Evolutionary conservation across 2,329 filamentous ascomycete genomes (phyloP).

Genomic region (Hansfordia pulvinata): DNA sequence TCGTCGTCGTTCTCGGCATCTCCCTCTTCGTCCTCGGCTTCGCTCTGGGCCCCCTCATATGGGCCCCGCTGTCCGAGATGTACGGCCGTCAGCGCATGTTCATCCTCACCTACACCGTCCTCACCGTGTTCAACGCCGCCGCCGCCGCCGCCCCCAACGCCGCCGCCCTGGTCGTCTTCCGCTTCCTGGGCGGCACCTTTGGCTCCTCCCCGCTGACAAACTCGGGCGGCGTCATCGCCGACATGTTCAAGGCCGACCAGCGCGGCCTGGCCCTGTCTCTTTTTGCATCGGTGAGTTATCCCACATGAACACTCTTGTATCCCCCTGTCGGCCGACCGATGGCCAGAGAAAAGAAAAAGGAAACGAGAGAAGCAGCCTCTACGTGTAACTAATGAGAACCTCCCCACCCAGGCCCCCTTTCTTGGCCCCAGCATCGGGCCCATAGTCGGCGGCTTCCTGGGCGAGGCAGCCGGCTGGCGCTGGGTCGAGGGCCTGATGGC

Average conservation of each 20-base stretch:
- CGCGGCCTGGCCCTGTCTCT: conserved; percentile 44
- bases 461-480: conserved; percentile 50
- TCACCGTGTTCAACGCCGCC: conserved; percentile 44
- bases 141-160: conserved; percentile 38
- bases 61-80: conserved; percentile 52
- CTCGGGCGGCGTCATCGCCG: conserved; percentile 43
- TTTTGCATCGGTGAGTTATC: conserved; percentile 38
- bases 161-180: conserved; percentile 39
- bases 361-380: no score
- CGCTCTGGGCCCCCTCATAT: conserved; percentile 41
- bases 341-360: no score
- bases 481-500: conserved; percentile 57
- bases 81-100: conserved; percentile 43
- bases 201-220: conserved; percentile 43
- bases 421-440: conserved; percentile 51
- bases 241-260: conserved; percentile 36
- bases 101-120: conserved; percentile 35
- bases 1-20: conserved; percentile 35
- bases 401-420: conserved; percentile 37
- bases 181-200: conserved; percentile 46
- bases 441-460: conserved; percentile 53
- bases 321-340: no score
- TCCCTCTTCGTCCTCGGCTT: conserved; percentile 45
- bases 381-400: conserved; percentile 1
- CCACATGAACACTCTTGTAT: no score